Percentiles rank a stretch among this genome's conserved stretches.
Conservation (phyloP, 208 protist species). For the Leishmania mexicana region DNA sequence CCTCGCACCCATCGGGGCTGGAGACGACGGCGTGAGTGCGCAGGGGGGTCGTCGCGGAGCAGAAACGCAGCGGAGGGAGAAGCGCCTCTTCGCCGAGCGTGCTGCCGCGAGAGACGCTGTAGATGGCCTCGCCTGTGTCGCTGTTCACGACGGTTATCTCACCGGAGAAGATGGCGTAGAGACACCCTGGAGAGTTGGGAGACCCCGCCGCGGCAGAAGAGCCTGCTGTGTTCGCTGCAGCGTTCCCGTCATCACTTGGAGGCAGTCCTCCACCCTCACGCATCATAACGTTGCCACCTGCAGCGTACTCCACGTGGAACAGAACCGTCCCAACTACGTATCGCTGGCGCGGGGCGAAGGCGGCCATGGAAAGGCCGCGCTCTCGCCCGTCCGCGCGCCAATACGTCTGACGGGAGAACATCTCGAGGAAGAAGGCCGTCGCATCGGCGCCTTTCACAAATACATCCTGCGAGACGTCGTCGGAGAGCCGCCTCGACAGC, state of each 20-base stretch:
- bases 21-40: constrained; percentile 18
- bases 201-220: background rate
- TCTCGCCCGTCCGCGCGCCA: constrained; percentile 16
- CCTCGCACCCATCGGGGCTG: constrained; percentile 8
- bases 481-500: no score
- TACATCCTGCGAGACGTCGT: background rate
- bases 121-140: background rate
- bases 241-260: background rate
- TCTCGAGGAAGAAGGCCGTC: constrained; percentile 17
- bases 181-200: background rate
- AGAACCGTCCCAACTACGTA: constrained; percentile 15
- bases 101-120: background rate
- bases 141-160: constrained; percentile 15
- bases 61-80: constrained; percentile 9
- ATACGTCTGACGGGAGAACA: constrained; percentile 21
- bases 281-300: no score
- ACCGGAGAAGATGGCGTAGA: constrained; percentile 16
- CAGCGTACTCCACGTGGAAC: constrained; percentile 7
- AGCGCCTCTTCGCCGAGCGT: constrained; percentile 19
- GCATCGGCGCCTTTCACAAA: constrained; percentile 14
- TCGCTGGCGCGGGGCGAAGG: constrained; percentile 6
- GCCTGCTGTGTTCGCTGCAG: background rate
- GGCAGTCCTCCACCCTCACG: background rate
- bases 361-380: constrained; percentile 19
- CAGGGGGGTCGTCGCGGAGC: constrained; percentile 2